Percentiles rank a stretch among this genome's conserved stretches.
Evolutionary conservation across 2,329 filamentous ascomycete genomes (phyloP).

Genomic region (Talaromyces amestolkiae): DNA sequence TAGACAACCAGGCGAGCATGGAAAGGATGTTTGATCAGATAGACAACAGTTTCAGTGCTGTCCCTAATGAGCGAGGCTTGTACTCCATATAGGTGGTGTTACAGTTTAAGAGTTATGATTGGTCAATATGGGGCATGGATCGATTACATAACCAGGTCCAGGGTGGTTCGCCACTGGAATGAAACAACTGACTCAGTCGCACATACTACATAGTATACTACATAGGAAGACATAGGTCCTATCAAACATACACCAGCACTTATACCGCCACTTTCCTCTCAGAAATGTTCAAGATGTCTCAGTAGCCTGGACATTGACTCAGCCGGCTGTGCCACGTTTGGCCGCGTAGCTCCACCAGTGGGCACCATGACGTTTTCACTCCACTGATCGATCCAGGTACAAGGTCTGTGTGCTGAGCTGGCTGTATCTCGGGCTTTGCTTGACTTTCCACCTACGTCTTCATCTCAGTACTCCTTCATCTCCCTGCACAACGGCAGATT

Average conservation of each 20-base stretch:
- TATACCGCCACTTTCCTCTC: not conserved
- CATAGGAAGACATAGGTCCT: not conserved
- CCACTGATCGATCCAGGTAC: constrained; percentile 2
- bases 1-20: too few relatives aligned
- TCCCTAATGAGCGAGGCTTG: not conserved
- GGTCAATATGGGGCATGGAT: not conserved
- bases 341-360: not conserved
- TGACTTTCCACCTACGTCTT: too few relatives aligned
- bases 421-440: too few relatives aligned
- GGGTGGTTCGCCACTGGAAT: not conserved
- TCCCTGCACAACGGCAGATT: too few relatives aligned
- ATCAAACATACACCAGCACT: not conserved
- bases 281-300: not conserved
- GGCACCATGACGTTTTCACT: not conserved
- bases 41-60: not conserved
- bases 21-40: not conserved
- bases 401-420: not conserved
- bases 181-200: not conserved
- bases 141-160: not conserved
- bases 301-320: not conserved
- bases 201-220: not conserved
- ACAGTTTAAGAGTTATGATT: not conserved
- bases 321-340: not conserved
- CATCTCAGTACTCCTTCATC: too few relatives aligned
- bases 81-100: not conserved